Conservation (phyloP, 306 rosid species). For the Medicago ruthenica region DNA sequence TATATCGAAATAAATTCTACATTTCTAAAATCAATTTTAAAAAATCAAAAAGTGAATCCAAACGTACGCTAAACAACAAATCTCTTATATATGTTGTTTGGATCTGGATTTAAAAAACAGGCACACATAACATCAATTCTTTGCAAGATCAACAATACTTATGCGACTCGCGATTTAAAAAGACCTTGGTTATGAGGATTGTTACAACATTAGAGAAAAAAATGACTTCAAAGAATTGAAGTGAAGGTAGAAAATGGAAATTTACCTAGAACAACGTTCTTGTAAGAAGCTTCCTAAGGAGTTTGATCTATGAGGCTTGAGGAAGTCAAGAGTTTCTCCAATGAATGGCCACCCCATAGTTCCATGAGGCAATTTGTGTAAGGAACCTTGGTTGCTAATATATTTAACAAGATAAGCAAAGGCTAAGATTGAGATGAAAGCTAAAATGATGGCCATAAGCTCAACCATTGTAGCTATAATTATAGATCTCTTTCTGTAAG, state of each 20-base stretch:
- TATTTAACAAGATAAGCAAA: constrained; percentile 52
- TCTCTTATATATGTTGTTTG: too few relatives aligned
- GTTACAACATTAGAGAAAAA: not conserved
- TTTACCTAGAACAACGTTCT: constrained; percentile 63
- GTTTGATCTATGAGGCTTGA: constrained; percentile 73
- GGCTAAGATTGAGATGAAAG: constrained; percentile 41
- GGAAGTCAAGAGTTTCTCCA: constrained; percentile 73
- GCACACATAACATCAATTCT: too few relatives aligned
- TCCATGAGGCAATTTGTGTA: constrained; percentile 59
- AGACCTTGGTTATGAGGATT: not conserved
- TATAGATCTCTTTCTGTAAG: not conserved
- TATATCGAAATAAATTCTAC: too few relatives aligned
- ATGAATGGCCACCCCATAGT: constrained; percentile 73
- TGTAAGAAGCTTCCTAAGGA: constrained; percentile 67
- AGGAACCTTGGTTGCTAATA: constrained; percentile 14
- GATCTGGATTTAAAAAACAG: too few relatives aligned
- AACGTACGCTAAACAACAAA: too few relatives aligned
- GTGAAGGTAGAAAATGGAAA: not conserved
- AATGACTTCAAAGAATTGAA: not conserved
- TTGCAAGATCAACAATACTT: not conserved
- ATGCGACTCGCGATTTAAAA: not conserved
- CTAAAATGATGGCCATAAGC: constrained; percentile 34
- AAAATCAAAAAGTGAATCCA: not conserved
- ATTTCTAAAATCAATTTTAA: too few relatives aligned
- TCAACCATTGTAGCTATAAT: constrained; percentile 47